A percentile compares a stretch with the other conserved stretches of the same genome.
Conservation (phyloP, 805 yeast species). For the Ogataea thermomethanolica region DNA sequence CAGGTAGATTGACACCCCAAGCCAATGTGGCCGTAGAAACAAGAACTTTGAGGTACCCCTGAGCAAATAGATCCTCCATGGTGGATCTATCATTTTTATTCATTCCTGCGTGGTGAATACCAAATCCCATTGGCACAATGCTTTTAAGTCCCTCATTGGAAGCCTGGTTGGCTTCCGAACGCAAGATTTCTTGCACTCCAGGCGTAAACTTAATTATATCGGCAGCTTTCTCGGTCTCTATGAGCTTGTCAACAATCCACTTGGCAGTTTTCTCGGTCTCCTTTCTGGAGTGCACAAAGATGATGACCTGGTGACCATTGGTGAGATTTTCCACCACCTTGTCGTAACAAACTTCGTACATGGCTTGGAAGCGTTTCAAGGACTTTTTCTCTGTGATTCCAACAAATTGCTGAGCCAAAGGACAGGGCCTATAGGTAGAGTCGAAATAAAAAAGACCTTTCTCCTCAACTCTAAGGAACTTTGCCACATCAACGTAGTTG, state of each 20-base stretch:
- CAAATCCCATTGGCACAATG: conserved; percentile 69
- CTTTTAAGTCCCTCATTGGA: conserved; percentile 53
- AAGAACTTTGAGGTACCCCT: conserved; percentile 76
- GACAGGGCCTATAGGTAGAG: conserved; percentile 85
- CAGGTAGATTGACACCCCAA: conserved; percentile 96
- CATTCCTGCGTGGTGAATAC: conserved; percentile 91
- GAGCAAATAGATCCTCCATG: conserved; percentile 85
- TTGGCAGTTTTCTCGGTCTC: conserved; percentile 85
- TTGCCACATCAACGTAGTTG: conserved; percentile 81
- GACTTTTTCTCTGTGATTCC: conserved; percentile 86
- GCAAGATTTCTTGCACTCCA: conserved; percentile 61
- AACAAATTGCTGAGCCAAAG: conserved; percentile 80
- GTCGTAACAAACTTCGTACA: conserved; percentile 89
- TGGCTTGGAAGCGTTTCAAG: conserved; percentile 70
- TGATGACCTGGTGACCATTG: conserved; percentile 73
- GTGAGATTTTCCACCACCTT: conserved; percentile 61
- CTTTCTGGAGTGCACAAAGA: conserved; percentile 91
- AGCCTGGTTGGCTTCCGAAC: conserved; percentile 57
- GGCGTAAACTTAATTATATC: conserved; percentile 43
- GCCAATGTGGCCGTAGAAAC: conserved; percentile 93
- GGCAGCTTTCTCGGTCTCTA: conserved; percentile 50
- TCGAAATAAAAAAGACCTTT: conserved; percentile 79
- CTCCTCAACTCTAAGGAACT: conserved; percentile 63
- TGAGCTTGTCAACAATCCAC: conserved; percentile 60
- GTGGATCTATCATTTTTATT: conserved; percentile 66